Conservation (phyloP, 1,284 basidiomycete species). For the Microbotryum scabiosae region DNA sequence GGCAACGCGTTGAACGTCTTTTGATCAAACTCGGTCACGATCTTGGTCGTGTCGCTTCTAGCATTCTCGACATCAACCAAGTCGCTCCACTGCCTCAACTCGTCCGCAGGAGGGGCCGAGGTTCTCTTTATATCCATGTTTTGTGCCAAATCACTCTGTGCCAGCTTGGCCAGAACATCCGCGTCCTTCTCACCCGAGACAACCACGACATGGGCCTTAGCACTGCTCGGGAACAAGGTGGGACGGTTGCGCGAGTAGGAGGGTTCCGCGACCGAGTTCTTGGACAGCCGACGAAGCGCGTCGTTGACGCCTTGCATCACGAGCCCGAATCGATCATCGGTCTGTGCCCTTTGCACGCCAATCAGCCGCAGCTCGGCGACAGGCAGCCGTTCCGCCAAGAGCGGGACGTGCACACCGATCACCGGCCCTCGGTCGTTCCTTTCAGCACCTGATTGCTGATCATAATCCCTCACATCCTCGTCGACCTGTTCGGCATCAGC, state of each 20-base stretch:
- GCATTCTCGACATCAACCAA: neutral
- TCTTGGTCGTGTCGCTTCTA: neutral
- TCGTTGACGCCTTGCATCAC: constrained; percentile 10
- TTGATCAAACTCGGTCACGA: constrained; percentile 17
- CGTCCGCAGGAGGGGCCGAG: constrained; percentile 3
- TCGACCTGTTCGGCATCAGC: neutral
- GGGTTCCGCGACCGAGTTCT: constrained; percentile 8
- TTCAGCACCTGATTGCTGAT: constrained; percentile 15
- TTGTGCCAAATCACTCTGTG: no score
- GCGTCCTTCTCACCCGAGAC: constrained; percentile 3
- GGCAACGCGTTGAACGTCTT: constrained; percentile 17
- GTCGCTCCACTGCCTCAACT: constrained; percentile 10
- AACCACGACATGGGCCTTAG: constrained; percentile 14
- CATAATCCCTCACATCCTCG: constrained; percentile 14
- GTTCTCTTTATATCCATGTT: constrained; percentile 5
- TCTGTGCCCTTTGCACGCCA: no score
- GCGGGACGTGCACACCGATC: constrained; percentile 17
- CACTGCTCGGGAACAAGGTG: constrained; percentile 14
- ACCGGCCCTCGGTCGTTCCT: constrained; percentile 24
- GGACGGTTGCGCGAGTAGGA: constrained; percentile 23
- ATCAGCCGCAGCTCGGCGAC: no score
- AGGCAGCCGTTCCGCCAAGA: neutral
- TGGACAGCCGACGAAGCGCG: constrained; percentile 15
- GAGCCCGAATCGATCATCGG: no score
- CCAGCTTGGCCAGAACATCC: no score